These are phyloP conservation scores for Yarrowia sp. DNA, from an alignment of 805 yeast species.

Conservation along the genomic window DNA sequence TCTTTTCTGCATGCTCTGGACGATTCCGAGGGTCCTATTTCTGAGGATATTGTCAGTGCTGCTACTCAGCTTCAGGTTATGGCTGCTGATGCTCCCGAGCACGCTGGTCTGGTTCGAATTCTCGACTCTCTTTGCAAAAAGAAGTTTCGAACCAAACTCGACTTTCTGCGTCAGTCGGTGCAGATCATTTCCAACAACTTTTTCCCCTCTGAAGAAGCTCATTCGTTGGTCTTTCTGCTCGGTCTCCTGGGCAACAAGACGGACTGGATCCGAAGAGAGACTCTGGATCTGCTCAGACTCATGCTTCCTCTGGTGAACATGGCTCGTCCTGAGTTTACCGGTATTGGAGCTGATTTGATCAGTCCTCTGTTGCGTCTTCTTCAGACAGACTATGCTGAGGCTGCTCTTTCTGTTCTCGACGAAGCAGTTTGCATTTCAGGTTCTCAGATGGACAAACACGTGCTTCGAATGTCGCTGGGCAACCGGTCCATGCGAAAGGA, in stretches of 20 bases:
- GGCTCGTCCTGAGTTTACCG: conserved; percentile 70
- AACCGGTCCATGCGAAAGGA: conserved; percentile 72
- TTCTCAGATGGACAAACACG: conserved; percentile 84
- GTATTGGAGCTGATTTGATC: conserved; percentile 92
- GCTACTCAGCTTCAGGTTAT: conserved; percentile 42
- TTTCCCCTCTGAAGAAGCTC: conserved; percentile 72
- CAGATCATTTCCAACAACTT: conserved; percentile 63
- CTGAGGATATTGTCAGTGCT: conserved; percentile 60
- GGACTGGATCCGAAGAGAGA: conserved; percentile 75
- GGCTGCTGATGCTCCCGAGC: conserved; percentile 7
- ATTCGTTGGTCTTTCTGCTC: conserved; percentile 66
- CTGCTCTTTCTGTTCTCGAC: conserved; percentile 85
- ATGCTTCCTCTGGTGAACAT: conserved; percentile 76
- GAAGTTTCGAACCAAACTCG: conserved; percentile 84
- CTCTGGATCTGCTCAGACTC: conserved; percentile 69
- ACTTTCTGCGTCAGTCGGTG: conserved; percentile 77
- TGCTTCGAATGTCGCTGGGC: conserved; percentile 86
- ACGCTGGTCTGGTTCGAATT: conserved; percentile 60
- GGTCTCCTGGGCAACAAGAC: conserved; percentile 76
- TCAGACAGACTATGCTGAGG: conserved; percentile 81
- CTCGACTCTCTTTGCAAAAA: conserved; percentile 71
- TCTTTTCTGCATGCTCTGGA: conserved; percentile 80
- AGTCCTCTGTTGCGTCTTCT: conserved; percentile 79
- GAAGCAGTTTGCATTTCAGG: conserved; percentile 84
- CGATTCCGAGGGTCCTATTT: conserved; percentile 53